These are phyloP conservation scores for Silene vulgaris DNA, from an alignment of 179 eudicot species.

Conservation along the genomic window DNA sequence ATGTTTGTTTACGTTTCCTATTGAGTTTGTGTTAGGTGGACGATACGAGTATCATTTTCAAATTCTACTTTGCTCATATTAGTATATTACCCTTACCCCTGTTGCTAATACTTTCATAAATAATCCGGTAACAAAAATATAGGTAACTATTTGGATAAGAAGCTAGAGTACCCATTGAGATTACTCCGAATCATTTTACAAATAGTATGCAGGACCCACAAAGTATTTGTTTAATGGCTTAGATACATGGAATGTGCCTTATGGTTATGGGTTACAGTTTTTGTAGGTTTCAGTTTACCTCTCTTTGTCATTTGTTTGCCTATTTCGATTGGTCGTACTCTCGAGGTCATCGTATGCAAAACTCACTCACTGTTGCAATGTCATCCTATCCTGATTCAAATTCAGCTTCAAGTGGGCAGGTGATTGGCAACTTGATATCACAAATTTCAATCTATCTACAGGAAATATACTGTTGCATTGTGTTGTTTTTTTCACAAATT, in stretches of 20 bases:
- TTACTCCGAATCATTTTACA: neutral
- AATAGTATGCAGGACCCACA: neutral
- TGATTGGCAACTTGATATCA: constrained; percentile 14
- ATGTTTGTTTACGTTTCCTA: neutral
- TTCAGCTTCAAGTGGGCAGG: neutral
- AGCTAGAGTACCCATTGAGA: too few relatives aligned
- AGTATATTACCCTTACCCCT: too few relatives aligned
- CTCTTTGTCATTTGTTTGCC: neutral
- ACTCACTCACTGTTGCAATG: constrained; percentile 1
- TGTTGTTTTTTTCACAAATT: neutral
- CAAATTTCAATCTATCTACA: constrained; percentile 12
- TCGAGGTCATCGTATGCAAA: neutral
- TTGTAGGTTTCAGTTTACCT: neutral
- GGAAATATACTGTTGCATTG: constrained; percentile 2
- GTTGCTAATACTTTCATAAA: too few relatives aligned
- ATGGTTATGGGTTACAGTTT: neutral
- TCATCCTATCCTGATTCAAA: neutral
- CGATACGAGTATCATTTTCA: neutral
- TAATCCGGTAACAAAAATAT: too few relatives aligned
- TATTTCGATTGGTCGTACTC: neutral
- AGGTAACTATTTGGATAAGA: too few relatives aligned
- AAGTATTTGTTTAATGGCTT: neutral
- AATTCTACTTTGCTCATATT: too few relatives aligned
- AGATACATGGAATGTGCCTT: neutral
- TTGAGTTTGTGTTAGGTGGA: neutral